phyloP scores from a whole-genome alignment of 2,329 filamentous ascomycete genomes.

The Aspergillus sp. region DNA sequence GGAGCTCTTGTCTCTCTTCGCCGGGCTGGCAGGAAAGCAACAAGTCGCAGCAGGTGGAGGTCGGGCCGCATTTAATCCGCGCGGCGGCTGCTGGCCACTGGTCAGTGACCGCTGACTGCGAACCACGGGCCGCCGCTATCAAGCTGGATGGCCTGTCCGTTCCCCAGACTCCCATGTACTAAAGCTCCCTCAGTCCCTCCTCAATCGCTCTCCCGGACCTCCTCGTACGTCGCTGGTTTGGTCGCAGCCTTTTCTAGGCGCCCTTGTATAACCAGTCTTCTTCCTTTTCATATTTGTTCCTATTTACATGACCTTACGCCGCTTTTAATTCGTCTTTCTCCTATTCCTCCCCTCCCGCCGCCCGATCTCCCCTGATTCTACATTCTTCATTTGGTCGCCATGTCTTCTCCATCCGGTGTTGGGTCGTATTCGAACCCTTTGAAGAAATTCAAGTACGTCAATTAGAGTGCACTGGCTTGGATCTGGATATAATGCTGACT shows the following conservation, averaged over 20 bases:
- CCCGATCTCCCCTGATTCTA: constrained; percentile 31
- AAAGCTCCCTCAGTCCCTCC: neutral
- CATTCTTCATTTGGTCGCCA: constrained; percentile 48
- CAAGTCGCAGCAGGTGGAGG: constrained; percentile 14
- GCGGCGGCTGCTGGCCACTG: constrained; percentile 1
- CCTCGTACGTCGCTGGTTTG: constrained; percentile 10
- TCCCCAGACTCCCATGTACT: constrained; percentile 8
- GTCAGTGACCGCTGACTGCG: constrained; percentile 1
- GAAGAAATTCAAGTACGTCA: constrained; percentile 96
- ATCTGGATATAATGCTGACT: constrained; percentile 25
- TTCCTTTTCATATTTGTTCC: constrained; percentile 1
- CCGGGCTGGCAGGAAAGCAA: constrained; percentile 12
- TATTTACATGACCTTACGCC: constrained; percentile 9
- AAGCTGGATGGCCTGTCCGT: neutral
- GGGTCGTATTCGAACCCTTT: constrained; percentile 97
- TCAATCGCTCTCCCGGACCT: constrained; percentile 14
- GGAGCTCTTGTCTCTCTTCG: constrained; percentile 16
- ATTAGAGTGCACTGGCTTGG: neutral
- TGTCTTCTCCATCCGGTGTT: constrained; percentile 72
- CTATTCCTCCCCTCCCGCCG: constrained; percentile 4
- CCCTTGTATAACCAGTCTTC: neutral
- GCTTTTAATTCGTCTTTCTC: neutral
- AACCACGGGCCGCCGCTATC: constrained; percentile 5
- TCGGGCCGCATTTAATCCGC: constrained; percentile 35
- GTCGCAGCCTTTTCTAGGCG: constrained; percentile 4